Evolutionary conservation across 768 basidiomycete genomes (phyloP).

Genomic region (Rhizopogon rudus): DNA sequence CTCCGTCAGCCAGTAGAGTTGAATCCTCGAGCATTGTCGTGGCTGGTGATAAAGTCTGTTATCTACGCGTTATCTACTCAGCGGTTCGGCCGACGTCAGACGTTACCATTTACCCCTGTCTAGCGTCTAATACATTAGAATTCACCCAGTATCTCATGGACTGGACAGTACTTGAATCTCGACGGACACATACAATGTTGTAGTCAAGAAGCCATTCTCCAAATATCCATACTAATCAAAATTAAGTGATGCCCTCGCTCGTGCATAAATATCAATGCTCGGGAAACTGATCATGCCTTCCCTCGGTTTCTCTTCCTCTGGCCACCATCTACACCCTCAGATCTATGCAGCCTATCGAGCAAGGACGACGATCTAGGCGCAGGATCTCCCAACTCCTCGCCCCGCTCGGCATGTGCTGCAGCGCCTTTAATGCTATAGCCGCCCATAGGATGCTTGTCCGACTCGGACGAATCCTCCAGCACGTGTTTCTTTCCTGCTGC

Average conservation of each 20-base stretch:
- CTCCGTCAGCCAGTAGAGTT: slow-evolving; percentile 33
- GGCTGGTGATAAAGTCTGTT: neutral
- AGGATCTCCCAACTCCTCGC: slow-evolving; percentile 9
- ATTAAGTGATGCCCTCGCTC: neutral
- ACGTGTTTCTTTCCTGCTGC: slow-evolving; percentile 11
- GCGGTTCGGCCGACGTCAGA: no score
- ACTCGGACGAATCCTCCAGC: slow-evolving; percentile 20
- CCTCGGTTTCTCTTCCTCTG: slow-evolving; percentile 22
- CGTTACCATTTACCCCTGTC: no score
- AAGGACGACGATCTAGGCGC: slow-evolving; percentile 20
- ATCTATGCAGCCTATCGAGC: slow-evolving; percentile 30
- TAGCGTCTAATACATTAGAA: no score
- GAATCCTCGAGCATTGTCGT: neutral
- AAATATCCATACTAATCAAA: neutral
- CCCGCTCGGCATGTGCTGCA: slow-evolving; percentile 28
- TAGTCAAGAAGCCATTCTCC: no score
- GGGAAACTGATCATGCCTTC: neutral
- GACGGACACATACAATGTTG: no score
- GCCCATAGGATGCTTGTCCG: slow-evolving; percentile 31
- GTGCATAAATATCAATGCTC: neutral
- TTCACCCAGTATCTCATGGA: no score
- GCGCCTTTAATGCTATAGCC: slow-evolving; percentile 55
- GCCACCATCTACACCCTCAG: slow-evolving; percentile 12
- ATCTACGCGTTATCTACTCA: no score
- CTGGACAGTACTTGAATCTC: no score